phyloP scores from a whole-genome alignment of 176 grass and related monocot genomes.

The Avena insularis region DNA sequence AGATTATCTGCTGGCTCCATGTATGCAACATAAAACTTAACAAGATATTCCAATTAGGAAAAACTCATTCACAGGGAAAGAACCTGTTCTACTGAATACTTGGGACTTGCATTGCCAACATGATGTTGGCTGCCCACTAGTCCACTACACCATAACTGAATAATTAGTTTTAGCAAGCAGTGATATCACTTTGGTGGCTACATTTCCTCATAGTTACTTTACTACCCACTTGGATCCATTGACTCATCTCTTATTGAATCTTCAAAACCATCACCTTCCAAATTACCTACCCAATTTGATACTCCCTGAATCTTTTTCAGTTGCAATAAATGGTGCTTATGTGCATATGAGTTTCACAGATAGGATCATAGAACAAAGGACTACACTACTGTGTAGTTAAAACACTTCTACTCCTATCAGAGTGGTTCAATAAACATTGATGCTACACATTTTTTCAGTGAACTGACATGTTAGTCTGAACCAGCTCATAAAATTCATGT shows the following conservation, averaged over 20 bases:
- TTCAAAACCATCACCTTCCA: constrained; percentile 15
- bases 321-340: constrained; percentile 11
- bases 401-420: background rate
- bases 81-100: background rate
- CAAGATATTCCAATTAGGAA: background rate
- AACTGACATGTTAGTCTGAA: background rate
- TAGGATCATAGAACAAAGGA: constrained; percentile 1
- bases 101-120: constrained; percentile 6
- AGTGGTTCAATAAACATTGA: constrained; percentile 5
- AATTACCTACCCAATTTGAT: background rate
- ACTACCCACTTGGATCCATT: background rate
- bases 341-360: background rate
- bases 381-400: background rate
- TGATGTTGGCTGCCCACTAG: background rate
- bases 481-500: background rate
- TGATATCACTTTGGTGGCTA: background rate
- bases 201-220: constrained; percentile 15
- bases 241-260: background rate
- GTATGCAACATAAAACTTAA: background rate
- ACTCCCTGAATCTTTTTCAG: background rate
- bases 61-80: background rate
- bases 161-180: too few species aligned
- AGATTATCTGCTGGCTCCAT: background rate
- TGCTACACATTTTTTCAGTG: background rate
- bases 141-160: too few species aligned